phyloP scores from a whole-genome alignment of 176 grass and related monocot species.

The Pontederia crassipes region DNA sequence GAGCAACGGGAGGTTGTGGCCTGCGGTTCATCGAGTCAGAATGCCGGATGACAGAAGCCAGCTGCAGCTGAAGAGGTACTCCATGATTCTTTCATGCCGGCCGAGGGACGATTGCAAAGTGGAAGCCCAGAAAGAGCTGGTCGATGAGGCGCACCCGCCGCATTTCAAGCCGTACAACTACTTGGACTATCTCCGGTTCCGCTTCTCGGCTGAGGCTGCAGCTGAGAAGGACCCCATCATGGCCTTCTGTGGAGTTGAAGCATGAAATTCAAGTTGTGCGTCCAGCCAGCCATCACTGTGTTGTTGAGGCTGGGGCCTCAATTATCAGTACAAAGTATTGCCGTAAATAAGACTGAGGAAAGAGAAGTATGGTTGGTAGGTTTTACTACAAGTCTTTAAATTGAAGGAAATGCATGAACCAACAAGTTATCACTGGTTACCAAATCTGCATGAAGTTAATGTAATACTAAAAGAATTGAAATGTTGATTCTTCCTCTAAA shows the following conservation, averaged over 20 bases:
- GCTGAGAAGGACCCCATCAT: slow-evolving; percentile 4
- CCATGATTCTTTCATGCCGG: slow-evolving; percentile 6
- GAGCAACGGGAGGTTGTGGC: slow-evolving; percentile 29
- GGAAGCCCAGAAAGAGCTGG: slow-evolving; percentile 17
- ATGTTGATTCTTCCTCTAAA: too few species aligned
- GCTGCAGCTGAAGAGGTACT: slow-evolving; percentile 12
- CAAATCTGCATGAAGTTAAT: too few species aligned
- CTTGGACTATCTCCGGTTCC: slow-evolving; percentile 11
- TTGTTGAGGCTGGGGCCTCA: too few species aligned
- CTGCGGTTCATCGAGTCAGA: slow-evolving; percentile 17
- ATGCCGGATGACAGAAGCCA: slow-evolving; percentile 5
- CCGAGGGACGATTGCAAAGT: slow-evolving; percentile 22
- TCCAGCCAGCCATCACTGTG: too few species aligned
- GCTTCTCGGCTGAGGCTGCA: not conserved
- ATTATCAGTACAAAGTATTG: too few species aligned
- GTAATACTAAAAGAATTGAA: too few species aligned
- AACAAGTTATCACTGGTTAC: too few species aligned
- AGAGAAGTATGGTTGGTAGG: too few species aligned
- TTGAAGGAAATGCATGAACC: too few species aligned
- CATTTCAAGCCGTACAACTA: slow-evolving; percentile 10
- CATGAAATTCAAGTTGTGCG: too few species aligned
- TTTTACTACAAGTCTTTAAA: too few species aligned
- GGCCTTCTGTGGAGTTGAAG: slow-evolving; percentile 14
- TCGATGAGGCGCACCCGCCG: slow-evolving; percentile 28
- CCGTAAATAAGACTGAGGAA: too few species aligned